Percentiles rank a stretch among this genome's conserved stretches.
Conservation (phyloP, 768 basidiomycete species). For the Amanita phalloides region DNA sequence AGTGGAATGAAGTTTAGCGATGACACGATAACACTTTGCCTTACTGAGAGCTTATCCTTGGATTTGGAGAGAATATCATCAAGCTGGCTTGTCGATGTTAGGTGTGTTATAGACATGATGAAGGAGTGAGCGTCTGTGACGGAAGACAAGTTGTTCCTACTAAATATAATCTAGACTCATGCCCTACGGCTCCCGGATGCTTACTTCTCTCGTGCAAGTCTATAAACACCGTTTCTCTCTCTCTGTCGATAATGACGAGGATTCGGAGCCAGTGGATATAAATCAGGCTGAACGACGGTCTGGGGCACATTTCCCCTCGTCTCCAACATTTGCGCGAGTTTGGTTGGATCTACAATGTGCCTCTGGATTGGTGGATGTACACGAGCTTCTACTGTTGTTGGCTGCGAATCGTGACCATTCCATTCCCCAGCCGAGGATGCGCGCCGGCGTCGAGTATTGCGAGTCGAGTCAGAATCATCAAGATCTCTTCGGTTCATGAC, state of each 20-base stretch:
- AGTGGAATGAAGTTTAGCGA: conserved; percentile 1
- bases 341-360: conserved; percentile 2
- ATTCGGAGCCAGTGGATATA: conserved; percentile 1
- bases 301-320: not conserved
- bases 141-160: not conserved
- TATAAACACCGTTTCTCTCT: not conserved
- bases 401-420: conserved; percentile 7
- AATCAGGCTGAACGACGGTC: not conserved
- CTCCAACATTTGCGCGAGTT: conserved; percentile 3
- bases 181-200: not conserved
- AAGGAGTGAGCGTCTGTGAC: not conserved
- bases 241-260: not conserved
- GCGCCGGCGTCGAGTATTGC: conserved; percentile 22
- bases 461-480: not conserved
- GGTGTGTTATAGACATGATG: conserved; percentile 43
- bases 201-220: not conserved
- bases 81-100: conserved; percentile 55
- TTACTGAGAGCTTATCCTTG: conserved; percentile 55
- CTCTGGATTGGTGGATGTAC: not conserved
- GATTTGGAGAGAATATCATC: conserved; percentile 46
- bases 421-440: conserved; percentile 38
- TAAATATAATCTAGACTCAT: not conserved
- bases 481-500: conserved; percentile 5
- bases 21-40: conserved; percentile 5
- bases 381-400: not conserved